Conservation (phyloP, 1,139 yeast genomes). For the Candida anutae region DNA sequence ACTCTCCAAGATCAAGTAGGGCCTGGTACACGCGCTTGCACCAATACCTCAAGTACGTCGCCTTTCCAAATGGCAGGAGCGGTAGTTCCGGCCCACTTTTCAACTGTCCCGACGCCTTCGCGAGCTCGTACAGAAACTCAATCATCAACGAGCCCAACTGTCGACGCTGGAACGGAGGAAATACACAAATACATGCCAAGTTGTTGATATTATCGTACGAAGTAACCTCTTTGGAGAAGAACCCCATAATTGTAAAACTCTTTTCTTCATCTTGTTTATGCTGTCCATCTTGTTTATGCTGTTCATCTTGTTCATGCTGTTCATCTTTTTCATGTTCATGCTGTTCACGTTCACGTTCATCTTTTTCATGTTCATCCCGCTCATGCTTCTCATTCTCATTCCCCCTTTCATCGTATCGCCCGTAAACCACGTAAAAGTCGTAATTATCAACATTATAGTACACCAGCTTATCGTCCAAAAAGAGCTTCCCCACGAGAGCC, state of each 20-base stretch:
- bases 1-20: slow-evolving; percentile 7
- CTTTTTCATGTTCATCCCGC: slow-evolving; percentile 10
- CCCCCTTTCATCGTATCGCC: slow-evolving; percentile 11
- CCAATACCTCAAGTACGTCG: slow-evolving; percentile 78
- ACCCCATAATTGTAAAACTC: slow-evolving; percentile 63
- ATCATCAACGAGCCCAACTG: slow-evolving; percentile 74
- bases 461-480: slow-evolving; percentile 85
- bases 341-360: slow-evolving; percentile 1
- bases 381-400: no score
- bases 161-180: slow-evolving; percentile 84
- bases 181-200: slow-evolving; percentile 81
- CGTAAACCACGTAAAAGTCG: slow-evolving; percentile 71
- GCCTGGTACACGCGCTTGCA: slow-evolving; percentile 28
- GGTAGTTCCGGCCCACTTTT: slow-evolving; percentile 90
- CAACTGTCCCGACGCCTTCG: slow-evolving; percentile 45
- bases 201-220: slow-evolving; percentile 78
- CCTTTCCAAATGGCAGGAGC: slow-evolving; percentile 69
- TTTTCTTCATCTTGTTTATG: slow-evolving; percentile 1
- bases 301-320: no score
- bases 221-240: slow-evolving; percentile 78
- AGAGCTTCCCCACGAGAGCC: slow-evolving; percentile 78
- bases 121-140: slow-evolving; percentile 73
- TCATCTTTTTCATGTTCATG: background rate
- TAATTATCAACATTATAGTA: slow-evolving; percentile 73
- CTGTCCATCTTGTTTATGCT: background rate